Percentiles rank a stretch among this genome's conserved stretches.
phyloP scores from a whole-genome alignment of 371 early-diverging fungal species.

The Circinella umbellata region DNA sequence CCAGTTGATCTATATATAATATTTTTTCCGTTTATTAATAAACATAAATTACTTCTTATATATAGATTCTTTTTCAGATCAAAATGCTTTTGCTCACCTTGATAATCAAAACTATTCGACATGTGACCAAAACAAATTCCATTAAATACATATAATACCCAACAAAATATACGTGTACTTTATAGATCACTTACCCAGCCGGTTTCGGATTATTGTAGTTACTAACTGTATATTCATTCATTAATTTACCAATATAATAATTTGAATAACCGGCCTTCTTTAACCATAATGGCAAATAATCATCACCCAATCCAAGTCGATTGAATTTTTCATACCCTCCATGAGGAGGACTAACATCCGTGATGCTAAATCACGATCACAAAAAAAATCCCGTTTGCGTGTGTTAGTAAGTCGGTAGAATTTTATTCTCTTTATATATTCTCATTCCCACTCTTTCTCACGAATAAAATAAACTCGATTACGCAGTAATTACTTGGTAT shows the following conservation, averaged over 20 bases:
- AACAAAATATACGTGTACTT: too few relatives aligned
- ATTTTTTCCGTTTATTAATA: too few relatives aligned
- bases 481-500: constrained; percentile 52
- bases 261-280: constrained; percentile 56
- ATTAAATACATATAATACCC: too few relatives aligned
- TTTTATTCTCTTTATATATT: too few relatives aligned
- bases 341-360: constrained; percentile 61
- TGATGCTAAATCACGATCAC: constrained; percentile 22
- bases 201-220: constrained; percentile 48
- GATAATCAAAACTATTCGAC: constrained; percentile 15
- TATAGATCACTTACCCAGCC: constrained; percentile 28
- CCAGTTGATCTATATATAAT: constrained; percentile 50
- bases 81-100: constrained; percentile 13
- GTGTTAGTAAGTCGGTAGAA: too few relatives aligned
- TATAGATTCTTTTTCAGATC: not conserved
- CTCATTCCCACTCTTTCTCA: too few relatives aligned
- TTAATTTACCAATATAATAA: constrained; percentile 70
- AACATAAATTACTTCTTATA: too few relatives aligned
- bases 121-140: not conserved
- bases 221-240: constrained; percentile 56
- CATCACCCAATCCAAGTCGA: constrained; percentile 46
- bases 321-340: constrained; percentile 63
- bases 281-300: constrained; percentile 53
- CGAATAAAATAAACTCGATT: not conserved
- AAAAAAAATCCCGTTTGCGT: too few relatives aligned